Conservation (phyloP, 148 eudicot genomes). For the Vaccinium darrowii region DNA sequence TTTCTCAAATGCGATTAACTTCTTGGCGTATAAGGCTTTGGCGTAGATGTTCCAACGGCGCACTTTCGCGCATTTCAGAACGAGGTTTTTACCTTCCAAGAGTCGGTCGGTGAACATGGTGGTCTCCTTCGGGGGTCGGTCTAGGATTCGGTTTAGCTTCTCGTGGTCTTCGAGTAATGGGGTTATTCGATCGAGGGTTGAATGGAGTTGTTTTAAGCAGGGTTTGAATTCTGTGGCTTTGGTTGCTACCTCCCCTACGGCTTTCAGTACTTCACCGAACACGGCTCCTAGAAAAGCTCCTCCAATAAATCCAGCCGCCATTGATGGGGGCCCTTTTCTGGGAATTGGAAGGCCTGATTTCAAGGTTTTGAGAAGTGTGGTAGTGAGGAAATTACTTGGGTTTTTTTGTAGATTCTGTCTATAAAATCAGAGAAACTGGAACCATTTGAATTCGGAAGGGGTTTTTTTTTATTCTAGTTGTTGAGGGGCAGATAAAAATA, state of each 20-base stretch:
- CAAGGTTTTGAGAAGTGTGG: neutral
- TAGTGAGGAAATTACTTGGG: neutral
- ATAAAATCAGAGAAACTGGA: neutral
- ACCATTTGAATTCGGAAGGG: neutral
- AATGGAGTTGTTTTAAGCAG: slow-evolving; percentile 8
- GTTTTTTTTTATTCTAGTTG: too few relatives aligned
- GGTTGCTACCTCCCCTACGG: neutral
- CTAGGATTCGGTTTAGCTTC: slow-evolving; percentile 15
- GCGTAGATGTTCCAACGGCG: slow-evolving; percentile 19
- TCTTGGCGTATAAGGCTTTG: slow-evolving; percentile 17
- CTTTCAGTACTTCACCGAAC: neutral
- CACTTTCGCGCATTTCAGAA: slow-evolving; percentile 24
- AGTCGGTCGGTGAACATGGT: slow-evolving; percentile 13
- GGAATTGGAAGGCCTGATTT: neutral
- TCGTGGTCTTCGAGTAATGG: slow-evolving; percentile 22
- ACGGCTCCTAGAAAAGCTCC: slow-evolving; percentile 20
- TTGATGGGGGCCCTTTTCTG: neutral
- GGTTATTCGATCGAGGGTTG: neutral
- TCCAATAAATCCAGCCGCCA: neutral
- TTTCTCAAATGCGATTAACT: slow-evolving; percentile 15
- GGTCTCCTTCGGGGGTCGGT: slow-evolving; percentile 13
- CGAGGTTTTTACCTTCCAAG: slow-evolving; percentile 13
- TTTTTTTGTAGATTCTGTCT: neutral
- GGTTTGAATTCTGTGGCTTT: slow-evolving; percentile 19
- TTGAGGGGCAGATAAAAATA: too few relatives aligned